Evolutionary conservation across 2,329 filamentous ascomycete genomes (phyloP).

Genomic region (Cordyceps fumosorosea): DNA sequence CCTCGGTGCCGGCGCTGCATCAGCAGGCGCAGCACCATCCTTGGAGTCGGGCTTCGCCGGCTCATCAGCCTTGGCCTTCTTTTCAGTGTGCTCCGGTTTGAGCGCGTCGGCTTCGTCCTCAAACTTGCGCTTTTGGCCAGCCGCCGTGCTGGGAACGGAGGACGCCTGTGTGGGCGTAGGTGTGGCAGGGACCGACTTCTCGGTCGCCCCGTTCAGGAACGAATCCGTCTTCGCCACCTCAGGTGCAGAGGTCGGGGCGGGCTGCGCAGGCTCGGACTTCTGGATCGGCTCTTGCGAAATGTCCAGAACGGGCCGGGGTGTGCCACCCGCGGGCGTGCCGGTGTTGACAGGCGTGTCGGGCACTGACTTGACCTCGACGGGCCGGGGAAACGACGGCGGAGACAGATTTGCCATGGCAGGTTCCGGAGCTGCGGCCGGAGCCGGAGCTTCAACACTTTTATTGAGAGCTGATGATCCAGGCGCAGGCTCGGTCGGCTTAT

Average conservation of each 20-base stretch:
- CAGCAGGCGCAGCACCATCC: not conserved
- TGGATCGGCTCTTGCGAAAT: conserved; percentile 24
- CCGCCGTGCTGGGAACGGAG: not conserved
- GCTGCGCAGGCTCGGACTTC: conserved; percentile 18
- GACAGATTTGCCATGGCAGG: not conserved
- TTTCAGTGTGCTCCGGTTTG: conserved; percentile 14
- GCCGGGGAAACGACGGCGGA: conserved; percentile 21
- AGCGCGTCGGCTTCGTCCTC: conserved; percentile 20
- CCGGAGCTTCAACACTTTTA: not conserved
- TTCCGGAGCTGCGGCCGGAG: not conserved
- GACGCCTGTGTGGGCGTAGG: conserved; percentile 4
- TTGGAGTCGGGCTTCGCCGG: conserved; percentile 16
- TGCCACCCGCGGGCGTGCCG: conserved; percentile 28
- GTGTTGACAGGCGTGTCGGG: conserved; percentile 31
- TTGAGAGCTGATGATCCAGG: not conserved
- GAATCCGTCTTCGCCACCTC: not conserved
- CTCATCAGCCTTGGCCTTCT: conserved; percentile 21
- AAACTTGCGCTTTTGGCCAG: conserved; percentile 35
- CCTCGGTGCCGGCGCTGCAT: conserved; percentile 13
- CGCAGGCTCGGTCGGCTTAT: not conserved
- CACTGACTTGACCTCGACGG: conserved; percentile 30
- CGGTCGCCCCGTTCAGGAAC: conserved; percentile 4
- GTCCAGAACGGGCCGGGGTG: conserved; percentile 29
- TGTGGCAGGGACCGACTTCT: conserved; percentile 12
- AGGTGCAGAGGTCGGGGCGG: conserved; percentile 18